Base-by-base conservation (phyloP, 352 stramenopile species). In the Phytophthora europaea region DNA sequence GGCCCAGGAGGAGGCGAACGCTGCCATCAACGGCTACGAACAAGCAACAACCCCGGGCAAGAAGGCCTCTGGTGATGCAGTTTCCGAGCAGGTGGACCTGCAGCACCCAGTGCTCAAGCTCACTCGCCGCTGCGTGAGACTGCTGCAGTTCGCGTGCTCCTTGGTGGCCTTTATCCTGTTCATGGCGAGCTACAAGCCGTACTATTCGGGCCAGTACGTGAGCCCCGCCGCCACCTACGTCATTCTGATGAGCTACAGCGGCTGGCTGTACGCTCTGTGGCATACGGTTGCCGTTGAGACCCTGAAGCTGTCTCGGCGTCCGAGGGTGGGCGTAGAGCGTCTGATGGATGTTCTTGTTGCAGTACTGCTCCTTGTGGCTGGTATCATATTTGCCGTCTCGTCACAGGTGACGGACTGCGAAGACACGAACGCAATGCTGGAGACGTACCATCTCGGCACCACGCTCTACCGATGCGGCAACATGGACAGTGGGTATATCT, bases 401-500 rank as follows among this genome's bases (percentile, higher is more conserved):
- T 34, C 61, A 15, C 70, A 78, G 23, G 65, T 82, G 15, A 40
- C 57, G 13, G 68, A 82, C 52, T 82, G 75, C 55, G 56, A 67
- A 18, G 48, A 47, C 22, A 70, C 58, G 47, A 82, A 77, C 62
- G 36, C 54, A 13, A 62, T 48, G 45, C 76, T 80, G 61, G 50
- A 63, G 47, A 56, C 59, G 33, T 79, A 80, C 54, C 76, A 83
- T 26, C 47, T 23, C 73, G 68, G 66, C 20, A 59, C 65, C 13
- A 63, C 47, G 16, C 64, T 87, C 20, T 83, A 83, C 71, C 80
- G 80, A 55, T 87, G 80, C 48, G 77, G 75, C 43, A 80, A 51
- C 47, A 85, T 85, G 80, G 81, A 73, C 63, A 61, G 68, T 22
- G 69, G 75, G 40, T 73, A 81, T 26, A 66, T 87, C 34, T 83